These are phyloP conservation scores for Termitomyces sp. DNA, from an alignment of 768 basidiomycete species.

Conservation along the genomic window DNA sequence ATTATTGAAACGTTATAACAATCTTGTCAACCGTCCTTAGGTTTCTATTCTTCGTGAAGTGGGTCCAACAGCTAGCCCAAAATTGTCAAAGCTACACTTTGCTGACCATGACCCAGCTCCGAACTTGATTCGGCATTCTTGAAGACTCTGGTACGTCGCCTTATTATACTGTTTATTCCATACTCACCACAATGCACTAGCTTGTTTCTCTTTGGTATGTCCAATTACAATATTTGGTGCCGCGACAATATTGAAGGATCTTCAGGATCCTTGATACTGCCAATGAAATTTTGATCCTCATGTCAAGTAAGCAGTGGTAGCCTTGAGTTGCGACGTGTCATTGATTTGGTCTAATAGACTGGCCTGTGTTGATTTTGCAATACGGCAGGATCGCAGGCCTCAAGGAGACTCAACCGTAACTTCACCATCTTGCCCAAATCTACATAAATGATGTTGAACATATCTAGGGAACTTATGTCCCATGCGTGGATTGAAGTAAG, in stretches of 20 bases:
- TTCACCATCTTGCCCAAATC: too few species aligned
- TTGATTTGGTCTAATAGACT: not conserved
- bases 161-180: not conserved
- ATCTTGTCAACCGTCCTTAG: not conserved
- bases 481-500: not conserved
- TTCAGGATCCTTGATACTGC: not conserved
- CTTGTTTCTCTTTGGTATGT: not conserved
- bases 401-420: not conserved
- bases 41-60: conserved; percentile 3
- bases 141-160: not conserved
- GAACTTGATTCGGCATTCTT: not conserved
- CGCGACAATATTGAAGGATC: too few species aligned
- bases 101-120: not conserved
- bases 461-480: not conserved
- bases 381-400: not conserved
- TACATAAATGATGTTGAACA: not conserved
- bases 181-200: not conserved
- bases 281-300: not conserved
- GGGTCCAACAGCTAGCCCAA: not conserved
- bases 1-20: not conserved
- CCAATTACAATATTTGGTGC: not conserved
- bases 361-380: not conserved
- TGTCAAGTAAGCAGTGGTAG: not conserved
- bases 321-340: not conserved
- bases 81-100: not conserved